Base-by-base conservation (phyloP, 495 filamentous ascomycete species). In the Xylaria acuta region DNA sequence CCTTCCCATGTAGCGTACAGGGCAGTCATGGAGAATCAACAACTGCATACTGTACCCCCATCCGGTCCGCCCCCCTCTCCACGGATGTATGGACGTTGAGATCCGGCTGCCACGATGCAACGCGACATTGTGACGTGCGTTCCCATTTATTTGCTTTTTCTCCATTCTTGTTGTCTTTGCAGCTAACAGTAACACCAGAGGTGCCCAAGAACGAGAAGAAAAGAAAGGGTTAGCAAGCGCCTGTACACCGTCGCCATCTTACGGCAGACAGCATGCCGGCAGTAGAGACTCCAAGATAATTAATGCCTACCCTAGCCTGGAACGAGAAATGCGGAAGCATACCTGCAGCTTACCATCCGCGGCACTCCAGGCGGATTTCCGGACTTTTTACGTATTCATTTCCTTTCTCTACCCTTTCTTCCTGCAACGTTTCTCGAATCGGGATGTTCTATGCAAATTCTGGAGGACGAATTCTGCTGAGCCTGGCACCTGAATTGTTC, bases 81-180 rank as follows among this genome's bases (percentile, higher is more conserved):
- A 34, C 59, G 69, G 69, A 71, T 54, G 59, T 41, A 64, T 54
- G 34, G 47, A 18, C 60, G 59, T 70, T 70, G 68, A 70, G 59
- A 64, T 64, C 69, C 68, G 68, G 32, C 38, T 70, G 27, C 20
- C 41, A 70, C 40, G 36, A 56, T 56, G 49, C 65, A 43, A 60
- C 67, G 53, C 65, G 36, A 36, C 67, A 54, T 25, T 27, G 22
- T 25, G 51, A 58, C 34, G 45, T 43, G 49, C 51, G 14, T 41
- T 58, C 16, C 51, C 49, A 22, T 56, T 56, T 0, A 25, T 16
- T 56, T 59, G 2, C 58, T 62, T 62, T 62, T 45, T 20, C 20
- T 2, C 41, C 54, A 11, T 22, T 18, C 30, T 41, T 27, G 16
- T 25, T 60, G 22, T 27, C 5, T 54, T 16, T 43, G 27, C 49